Base-by-base conservation (phyloP, 192 early-diverging fungal species). In the Linnemannia elongata region DNA sequence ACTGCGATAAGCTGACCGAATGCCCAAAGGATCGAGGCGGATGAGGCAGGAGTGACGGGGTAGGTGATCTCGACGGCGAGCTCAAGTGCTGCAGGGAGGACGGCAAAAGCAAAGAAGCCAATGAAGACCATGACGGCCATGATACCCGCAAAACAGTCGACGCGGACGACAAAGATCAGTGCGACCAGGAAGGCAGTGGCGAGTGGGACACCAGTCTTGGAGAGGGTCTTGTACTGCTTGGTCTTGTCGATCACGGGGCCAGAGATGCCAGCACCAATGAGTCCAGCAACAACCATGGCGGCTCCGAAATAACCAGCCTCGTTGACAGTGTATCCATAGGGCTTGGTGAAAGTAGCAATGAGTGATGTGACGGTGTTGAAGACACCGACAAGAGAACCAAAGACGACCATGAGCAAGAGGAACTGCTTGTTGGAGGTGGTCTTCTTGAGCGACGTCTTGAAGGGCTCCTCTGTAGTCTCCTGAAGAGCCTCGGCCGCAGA, bases 261-360 rank as follows among this genome's bases (percentile, higher is more conserved):
- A 5, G 89, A 81, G 55, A 87, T 70, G 17, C 85, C 78, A 6
- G 93, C 90, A 39, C 91, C 87, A 22, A 93, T 77, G 24, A 94
- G 45, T 20, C 93, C 93, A 41, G 88, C 89, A n/a, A 90, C 74
- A 36, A 94, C 75, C 74, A 90, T 90, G 0, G 88, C 88, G 0
- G 88, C 90, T 9, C 90, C 93, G 47, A 93, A 76, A 49, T 86
- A 90, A 1, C 93, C 93, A 5, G 90, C 88, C 36, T 91, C 88
- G 36, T 74, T 82, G 35, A 76, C 41, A 6, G 45, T 55, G 52
- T 90, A 88, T 35, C 88, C 89, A 81, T 90, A 91, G 1, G 90
- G 90, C 0, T 47, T 55, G 10, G 88, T 77, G n/a, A 91, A 86
- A 60, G 89, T 81, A 18, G 85, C 80, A 73, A 91, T 69, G 13